phyloP scores from a whole-genome alignment of 139 green algal species.

The Gonium pectorale region DNA sequence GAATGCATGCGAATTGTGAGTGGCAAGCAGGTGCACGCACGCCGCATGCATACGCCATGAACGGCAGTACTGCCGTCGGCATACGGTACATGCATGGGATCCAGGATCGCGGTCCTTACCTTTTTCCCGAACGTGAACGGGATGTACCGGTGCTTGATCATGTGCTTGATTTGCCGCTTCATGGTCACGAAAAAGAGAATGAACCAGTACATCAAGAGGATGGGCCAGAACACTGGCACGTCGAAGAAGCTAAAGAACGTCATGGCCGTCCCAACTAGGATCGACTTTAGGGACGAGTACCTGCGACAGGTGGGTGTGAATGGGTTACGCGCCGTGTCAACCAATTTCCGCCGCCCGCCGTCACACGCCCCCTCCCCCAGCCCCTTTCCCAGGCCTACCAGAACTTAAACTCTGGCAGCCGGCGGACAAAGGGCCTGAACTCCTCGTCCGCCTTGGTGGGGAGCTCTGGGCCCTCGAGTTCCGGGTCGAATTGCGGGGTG shows the following conservation, averaged over 20 bases:
- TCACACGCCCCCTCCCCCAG: background rate
- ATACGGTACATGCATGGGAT: too few species aligned
- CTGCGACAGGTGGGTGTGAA: constrained; percentile 57
- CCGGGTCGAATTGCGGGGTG: constrained; percentile 87
- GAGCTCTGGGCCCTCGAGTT: constrained; percentile 90
- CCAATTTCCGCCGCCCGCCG: background rate
- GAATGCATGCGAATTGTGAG: too few species aligned
- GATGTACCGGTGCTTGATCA: constrained; percentile 81
- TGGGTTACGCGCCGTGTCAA: background rate
- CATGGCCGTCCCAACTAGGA: constrained; percentile 87
- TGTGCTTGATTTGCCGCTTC: constrained; percentile 98
- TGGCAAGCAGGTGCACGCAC: too few species aligned
- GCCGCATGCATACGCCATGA: too few species aligned
- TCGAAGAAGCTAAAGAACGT: constrained; percentile 97
- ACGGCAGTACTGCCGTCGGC: too few species aligned
- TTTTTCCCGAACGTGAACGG: constrained; percentile 63
- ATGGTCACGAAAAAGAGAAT: constrained; percentile 98
- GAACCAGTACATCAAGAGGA: constrained; percentile 96
- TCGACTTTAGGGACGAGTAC: constrained; percentile 83
- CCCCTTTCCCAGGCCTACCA: constrained; percentile 76
- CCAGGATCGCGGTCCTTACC: constrained; percentile 41
- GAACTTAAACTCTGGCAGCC: constrained; percentile 99
- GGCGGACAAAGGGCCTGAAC: constrained; percentile 97
- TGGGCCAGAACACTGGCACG: constrained; percentile 99
- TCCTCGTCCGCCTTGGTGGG: constrained; percentile 93